These are phyloP conservation scores for Tephrocybe sp. DNA, from an alignment of 768 basidiomycete species.

Conservation along the genomic window DNA sequence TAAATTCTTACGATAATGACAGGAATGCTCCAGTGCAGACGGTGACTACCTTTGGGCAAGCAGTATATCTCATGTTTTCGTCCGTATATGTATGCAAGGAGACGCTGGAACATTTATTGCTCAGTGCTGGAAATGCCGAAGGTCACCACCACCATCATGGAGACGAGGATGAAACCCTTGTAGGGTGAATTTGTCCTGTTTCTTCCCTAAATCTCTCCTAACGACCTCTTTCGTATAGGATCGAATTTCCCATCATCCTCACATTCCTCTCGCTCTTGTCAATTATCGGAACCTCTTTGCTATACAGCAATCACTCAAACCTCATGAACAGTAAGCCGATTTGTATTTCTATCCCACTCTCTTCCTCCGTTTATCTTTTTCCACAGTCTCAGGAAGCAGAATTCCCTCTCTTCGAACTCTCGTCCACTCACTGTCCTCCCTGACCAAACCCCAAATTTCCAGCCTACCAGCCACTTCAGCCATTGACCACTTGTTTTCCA, in stretches of 20 bases:
- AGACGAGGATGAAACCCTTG: constrained; percentile 48
- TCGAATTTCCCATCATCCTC: constrained; percentile 65
- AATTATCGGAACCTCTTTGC: constrained; percentile 51
- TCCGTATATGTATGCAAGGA: constrained; percentile 97
- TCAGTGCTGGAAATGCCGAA: constrained; percentile 54
- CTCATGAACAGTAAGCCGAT: constrained; percentile 55
- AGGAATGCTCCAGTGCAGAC: constrained; percentile 70
- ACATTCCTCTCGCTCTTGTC: constrained; percentile 55
- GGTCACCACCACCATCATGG: constrained; percentile 64
- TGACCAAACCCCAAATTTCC: constrained; percentile 29
- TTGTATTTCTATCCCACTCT: neutral
- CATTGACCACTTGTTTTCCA: constrained; percentile 48
- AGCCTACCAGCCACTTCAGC: constrained; percentile 32
- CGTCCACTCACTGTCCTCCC: constrained; percentile 42
- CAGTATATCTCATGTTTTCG: constrained; percentile 91
- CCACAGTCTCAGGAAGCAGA: constrained; percentile 56
- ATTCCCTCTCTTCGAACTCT: constrained; percentile 53
- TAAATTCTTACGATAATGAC: constrained; percentile 10
- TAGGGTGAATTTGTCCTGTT: constrained; percentile 31
- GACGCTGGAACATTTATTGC: constrained; percentile 86
- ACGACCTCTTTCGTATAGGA: constrained; percentile 27
- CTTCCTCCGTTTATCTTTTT: no score
- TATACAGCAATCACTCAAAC: constrained; percentile 63
- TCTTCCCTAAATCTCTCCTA: constrained; percentile 45
- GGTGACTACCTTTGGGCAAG: constrained; percentile 80